A percentile compares a stretch with the other conserved stretches of the same genome.
These are phyloP conservation scores for Lagerstroemia speciosa DNA, from an alignment of 345 rosid species.

Conservation along the genomic window DNA sequence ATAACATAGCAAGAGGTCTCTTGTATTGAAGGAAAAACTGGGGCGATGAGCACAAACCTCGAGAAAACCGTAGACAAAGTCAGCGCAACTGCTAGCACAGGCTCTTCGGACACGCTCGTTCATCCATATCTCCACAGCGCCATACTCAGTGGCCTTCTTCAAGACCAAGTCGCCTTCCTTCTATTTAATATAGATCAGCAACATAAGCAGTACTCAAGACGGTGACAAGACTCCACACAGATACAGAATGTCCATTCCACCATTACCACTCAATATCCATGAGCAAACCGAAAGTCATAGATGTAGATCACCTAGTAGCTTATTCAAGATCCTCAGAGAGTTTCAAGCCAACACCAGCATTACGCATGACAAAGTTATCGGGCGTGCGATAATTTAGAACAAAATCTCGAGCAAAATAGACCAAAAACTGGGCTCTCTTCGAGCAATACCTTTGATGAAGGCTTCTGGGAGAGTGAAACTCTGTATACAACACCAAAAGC, in stretches of 20 bases:
- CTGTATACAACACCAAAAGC: slow-evolving; percentile 87
- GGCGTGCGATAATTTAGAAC: not conserved
- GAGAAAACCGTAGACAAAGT: slow-evolving; percentile 75
- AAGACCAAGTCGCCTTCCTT: slow-evolving; percentile 72
- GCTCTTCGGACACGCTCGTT: slow-evolving; percentile 96
- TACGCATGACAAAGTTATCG: not conserved
- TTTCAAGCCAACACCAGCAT: not conserved
- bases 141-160: slow-evolving; percentile 95
- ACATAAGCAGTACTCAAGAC: not conserved
- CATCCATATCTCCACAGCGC: slow-evolving; percentile 99
- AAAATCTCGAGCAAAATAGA: not conserved
- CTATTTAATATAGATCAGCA: slow-evolving; percentile 20
- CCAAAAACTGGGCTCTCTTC: not conserved
- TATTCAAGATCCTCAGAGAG: not conserved
- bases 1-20: slow-evolving; percentile 3
- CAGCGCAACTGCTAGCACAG: slow-evolving; percentile 91
- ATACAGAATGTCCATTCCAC: not conserved
- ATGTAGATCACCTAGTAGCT: too few species aligned
- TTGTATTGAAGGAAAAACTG: not conserved
- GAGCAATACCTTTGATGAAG: slow-evolving; percentile 51
- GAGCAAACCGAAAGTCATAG: not conserved
- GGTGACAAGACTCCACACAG: not conserved
- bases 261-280: not conserved
- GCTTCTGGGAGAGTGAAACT: slow-evolving; percentile 54
- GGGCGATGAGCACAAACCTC: slow-evolving; percentile 42